Evolutionary conservation across 1,284 basidiomycete genomes (phyloP), one percentile per base, ranked within the genome.

Genomic region (Hemileia vastatrix): DNA sequence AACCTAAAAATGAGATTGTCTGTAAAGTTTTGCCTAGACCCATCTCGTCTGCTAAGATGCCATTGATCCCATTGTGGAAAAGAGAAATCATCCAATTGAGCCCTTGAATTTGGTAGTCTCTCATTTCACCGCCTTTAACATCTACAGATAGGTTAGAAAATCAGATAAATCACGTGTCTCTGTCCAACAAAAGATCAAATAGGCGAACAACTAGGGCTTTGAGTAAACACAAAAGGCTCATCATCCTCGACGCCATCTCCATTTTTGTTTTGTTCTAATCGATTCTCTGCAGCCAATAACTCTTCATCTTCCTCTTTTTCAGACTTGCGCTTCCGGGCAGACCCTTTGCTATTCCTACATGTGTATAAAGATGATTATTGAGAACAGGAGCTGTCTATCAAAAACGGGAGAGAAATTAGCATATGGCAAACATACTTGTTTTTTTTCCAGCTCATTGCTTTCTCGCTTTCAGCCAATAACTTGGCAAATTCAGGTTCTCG

Each of bases 221-320:
- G 86, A 71, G 94, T 91, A 65, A 95, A 96, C 1, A 94, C 89
- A 68, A 85, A 88, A 0, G 90, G 87, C 65, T 88, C 86, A 71
- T 92, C 88, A 66, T 88, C 60, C 19, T 53, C 9, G 33, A 36
- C 47, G 11, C 18, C 19, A 23, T 62, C 33, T 31, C 19, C 54
- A 33, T 55, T 48, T 13, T 47, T 31, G 24, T 50, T 52, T 19
- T 55, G 44, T 11, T 61, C 58, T 23, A 15, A 50, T 31, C 58
- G 43, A 43, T 61, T 61, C 24, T 62, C 70, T 59, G 91, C 90
- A 69, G 91, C 88, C 55, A 97, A 78, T 72, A 97, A 72, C 77
- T 97, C 93, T 70, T 96, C 92, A 66, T 97, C 94, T 76, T 97
- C 94, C 73, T 97, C 94, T 77, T 96, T 96, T 77, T 98, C 94